Conservation (phyloP, 2,329 filamentous ascomycete species). For the Epichloe amarillans region DNA sequence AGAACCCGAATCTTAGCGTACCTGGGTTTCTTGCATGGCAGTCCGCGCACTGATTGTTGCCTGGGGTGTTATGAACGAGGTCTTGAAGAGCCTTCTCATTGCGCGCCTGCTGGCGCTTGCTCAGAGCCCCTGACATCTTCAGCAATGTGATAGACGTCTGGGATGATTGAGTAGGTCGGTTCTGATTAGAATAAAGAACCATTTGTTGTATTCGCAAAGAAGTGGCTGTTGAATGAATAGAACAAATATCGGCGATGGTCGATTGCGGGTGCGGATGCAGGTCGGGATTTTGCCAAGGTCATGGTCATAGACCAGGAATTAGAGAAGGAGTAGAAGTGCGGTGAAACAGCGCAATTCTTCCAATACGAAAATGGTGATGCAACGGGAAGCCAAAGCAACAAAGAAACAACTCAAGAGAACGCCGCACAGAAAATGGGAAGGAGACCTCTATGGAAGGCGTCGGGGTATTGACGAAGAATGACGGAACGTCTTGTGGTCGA, state of each 20-base stretch:
- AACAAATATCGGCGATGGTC: neutral
- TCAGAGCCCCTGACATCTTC: conserved; percentile 60
- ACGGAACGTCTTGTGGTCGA: neutral
- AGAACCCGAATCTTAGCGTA: conserved; percentile 28
- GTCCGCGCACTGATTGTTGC: conserved; percentile 90
- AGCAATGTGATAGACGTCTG: neutral
- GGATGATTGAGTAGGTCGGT: neutral
- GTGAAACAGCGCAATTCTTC: neutral
- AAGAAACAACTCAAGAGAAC: neutral
- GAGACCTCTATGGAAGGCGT: neutral
- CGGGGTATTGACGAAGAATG: neutral
- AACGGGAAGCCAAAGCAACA: neutral
- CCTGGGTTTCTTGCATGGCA: conserved; percentile 86
- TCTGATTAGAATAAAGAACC: neutral
- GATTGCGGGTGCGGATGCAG: neutral
- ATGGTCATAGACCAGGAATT: neutral
- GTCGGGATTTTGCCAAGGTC: neutral
- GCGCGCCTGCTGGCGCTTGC: conserved; percentile 94
- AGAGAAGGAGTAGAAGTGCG: neutral
- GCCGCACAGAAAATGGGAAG: neutral
- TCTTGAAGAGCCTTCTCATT: conserved; percentile 90
- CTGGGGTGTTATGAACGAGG: conserved; percentile 66
- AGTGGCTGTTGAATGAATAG: neutral
- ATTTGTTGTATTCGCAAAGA: neutral
- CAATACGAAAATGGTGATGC: neutral